A percentile compares a stretch with the other conserved stretches of the same genome.
Conservation (phyloP, 2,329 filamentous ascomycete species). For the Alternaria sp. region DNA sequence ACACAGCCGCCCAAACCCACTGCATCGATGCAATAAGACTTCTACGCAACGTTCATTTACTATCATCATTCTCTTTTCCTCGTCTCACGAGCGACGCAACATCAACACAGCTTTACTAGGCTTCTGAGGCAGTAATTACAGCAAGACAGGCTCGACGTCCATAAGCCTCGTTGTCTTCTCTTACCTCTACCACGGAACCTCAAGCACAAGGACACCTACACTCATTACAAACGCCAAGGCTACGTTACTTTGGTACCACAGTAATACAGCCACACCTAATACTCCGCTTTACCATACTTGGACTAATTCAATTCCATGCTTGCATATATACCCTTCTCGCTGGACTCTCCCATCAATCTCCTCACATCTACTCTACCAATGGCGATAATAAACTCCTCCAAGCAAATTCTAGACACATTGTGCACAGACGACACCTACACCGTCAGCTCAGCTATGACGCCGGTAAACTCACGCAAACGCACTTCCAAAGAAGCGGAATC, state of each 20-base stretch:
- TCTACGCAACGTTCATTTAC: no score
- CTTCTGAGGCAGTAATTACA: no score
- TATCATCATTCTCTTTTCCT: no score
- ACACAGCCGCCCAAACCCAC: no score
- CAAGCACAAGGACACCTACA: not conserved
- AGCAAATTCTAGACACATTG: not conserved
- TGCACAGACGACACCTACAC: not conserved
- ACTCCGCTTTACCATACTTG: not conserved
- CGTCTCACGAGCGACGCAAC: no score
- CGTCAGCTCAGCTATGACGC: constrained; percentile 1
- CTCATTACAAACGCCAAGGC: not conserved
- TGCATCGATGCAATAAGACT: no score
- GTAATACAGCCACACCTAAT: not conserved
- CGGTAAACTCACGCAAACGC: constrained; percentile 17
- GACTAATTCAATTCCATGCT: not conserved
- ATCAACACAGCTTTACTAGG: no score
- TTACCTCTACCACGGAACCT: not conserved
- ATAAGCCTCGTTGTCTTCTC: not conserved
- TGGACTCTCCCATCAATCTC: not conserved
- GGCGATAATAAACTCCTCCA: not conserved
- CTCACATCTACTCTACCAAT: not conserved
- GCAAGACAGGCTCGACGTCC: not conserved
- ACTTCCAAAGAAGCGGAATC: not conserved
- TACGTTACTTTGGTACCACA: not conserved
- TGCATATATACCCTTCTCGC: not conserved